Evolutionary conservation across 2,329 filamentous ascomycete genomes (phyloP).

Genomic region (Penicillium vulpinum): DNA sequence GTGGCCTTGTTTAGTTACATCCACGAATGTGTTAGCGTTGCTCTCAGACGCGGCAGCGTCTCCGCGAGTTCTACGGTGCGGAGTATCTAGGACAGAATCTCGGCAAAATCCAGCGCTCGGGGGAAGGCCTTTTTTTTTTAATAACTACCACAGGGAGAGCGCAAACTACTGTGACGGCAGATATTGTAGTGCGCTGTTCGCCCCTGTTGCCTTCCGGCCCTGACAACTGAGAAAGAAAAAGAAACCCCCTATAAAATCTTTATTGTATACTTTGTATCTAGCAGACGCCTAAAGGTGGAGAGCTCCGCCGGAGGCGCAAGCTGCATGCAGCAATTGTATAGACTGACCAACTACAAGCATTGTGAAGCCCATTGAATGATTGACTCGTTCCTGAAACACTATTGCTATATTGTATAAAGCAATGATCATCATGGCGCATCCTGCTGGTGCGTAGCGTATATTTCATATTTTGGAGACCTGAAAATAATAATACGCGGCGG

Average conservation of each 20-base stretch:
- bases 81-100: neutral
- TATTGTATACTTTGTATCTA: neutral
- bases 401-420: neutral
- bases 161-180: neutral
- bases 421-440: neutral
- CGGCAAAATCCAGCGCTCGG: neutral
- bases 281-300: no score
- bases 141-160: neutral
- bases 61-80: neutral
- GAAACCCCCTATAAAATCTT: neutral
- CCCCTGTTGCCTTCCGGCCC: neutral
- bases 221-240: neutral
- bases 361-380: neutral
- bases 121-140: neutral
- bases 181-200: neutral
- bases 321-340: neutral
- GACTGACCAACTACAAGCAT: no score
- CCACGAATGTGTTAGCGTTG: neutral
- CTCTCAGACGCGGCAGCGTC: neutral
- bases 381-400: neutral
- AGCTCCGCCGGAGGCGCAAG: neutral
- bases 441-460: neutral
- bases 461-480: neutral
- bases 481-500: neutral
- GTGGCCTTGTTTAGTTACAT: neutral